Evolutionary conservation across 371 early-diverging fungal species (phyloP), one percentile per base, ranked within the genome.

Genomic region (Smittium mucronatum): DNA sequence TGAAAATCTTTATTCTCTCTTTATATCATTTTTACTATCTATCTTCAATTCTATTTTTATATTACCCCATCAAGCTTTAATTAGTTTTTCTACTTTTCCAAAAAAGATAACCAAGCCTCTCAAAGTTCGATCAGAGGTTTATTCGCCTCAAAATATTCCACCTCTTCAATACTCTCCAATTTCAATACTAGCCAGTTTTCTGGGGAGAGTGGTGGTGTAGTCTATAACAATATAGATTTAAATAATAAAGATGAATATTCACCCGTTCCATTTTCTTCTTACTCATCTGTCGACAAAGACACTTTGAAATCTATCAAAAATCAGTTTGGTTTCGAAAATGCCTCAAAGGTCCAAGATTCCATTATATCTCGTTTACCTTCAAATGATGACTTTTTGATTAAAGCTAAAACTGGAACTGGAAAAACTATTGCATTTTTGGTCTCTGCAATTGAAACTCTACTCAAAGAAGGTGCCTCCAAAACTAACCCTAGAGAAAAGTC

Each of bases 371-470:
- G 81, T 34, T 68, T 92, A 29, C 95, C 95, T 5, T 85, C 88
- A 31, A 76, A 81, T n/a, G 72, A 75, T 1, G 94, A 95, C 73
- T 81, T 94, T 74, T 84, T 90, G 81, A 87, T 92, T 69, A 87
- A 89, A 74, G 98, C 99, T 21, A 95, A 96, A 79, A 99, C 99
- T 8, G 99, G 99, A 72, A 96, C 95, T 0, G 99, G 99, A 58
- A 97, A 97, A 78, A 97, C 97, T 1, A 78, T 95, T 21, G 97
- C 93, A 5, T 98, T 97, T 72, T 79, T 98, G 75, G 81, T 94
- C 35, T 91, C 97, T 2, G 90, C 93, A 5, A 73, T 99, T n/a
- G 88, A 93, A 70, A 82, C 84, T 25, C 75, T 88, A 0, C 28
- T 81, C 34, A 69, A 72, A 57, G 81, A 78, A 59, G 80, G 75